A percentile compares a stretch with the other conserved stretches of the same genome.
These are phyloP conservation scores for Podochytrium sp. DNA, from an alignment of 192 early-diverging fungal genomes.

Conservation along the genomic window DNA sequence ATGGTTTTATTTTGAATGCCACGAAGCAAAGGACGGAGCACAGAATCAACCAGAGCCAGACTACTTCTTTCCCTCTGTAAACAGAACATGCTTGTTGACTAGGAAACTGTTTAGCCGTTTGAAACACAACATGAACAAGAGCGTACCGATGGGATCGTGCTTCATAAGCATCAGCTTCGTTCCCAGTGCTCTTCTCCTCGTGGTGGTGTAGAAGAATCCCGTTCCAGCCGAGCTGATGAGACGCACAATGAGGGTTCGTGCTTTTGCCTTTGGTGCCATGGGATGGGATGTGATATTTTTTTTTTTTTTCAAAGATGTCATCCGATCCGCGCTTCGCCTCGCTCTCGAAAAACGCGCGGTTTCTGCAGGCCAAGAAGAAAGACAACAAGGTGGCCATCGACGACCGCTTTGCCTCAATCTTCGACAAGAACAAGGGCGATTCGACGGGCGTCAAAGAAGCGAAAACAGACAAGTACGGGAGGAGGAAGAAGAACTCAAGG, in stretches of 20 bases:
- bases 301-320: background rate
- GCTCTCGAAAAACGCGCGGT: slow-evolving; percentile 67
- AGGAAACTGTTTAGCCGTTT: background rate
- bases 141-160: slow-evolving; percentile 84
- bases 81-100: slow-evolving; percentile 88
- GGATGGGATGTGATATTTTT: too few species aligned
- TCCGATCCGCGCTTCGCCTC: slow-evolving; percentile 12
- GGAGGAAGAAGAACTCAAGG: slow-evolving; percentile 49
- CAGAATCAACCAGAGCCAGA: too few species aligned
- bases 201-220: slow-evolving; percentile 86
- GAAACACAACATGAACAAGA: background rate
- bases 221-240: slow-evolving; percentile 89
- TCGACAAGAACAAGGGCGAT: slow-evolving; percentile 46
- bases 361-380: slow-evolving; percentile 75
- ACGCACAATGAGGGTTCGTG: slow-evolving; percentile 80
- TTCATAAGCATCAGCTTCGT: slow-evolving; percentile 91
- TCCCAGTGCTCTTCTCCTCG: slow-evolving; percentile 73
- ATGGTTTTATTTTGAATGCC: too few species aligned
- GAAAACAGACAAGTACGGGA: slow-evolving; percentile 80
- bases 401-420: slow-evolving; percentile 83
- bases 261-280: slow-evolving; percentile 27
- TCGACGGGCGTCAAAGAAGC: slow-evolving; percentile 42
- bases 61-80: slow-evolving; percentile 87
- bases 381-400: slow-evolving; percentile 86
- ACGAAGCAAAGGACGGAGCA: too few species aligned